Evolutionary conservation across 345 rosid genomes (phyloP).

Genomic region (Lepidium africanum): DNA sequence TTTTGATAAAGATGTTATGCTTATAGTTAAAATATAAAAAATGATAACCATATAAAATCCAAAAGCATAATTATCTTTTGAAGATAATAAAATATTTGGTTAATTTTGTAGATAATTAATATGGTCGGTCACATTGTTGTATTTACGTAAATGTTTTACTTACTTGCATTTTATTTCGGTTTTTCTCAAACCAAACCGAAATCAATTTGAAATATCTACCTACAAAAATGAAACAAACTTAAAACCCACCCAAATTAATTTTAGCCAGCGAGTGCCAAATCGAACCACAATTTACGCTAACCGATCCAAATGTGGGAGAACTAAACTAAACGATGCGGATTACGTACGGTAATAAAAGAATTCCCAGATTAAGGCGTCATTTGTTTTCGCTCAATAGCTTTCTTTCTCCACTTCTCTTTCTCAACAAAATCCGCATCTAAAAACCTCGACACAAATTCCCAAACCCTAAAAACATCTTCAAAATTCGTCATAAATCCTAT

Average conservation of each 20-base stretch:
- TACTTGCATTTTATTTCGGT: background rate
- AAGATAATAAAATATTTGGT: background rate
- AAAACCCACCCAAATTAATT: background rate
- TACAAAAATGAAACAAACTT: background rate
- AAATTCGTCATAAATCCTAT: slow-evolving; percentile 70
- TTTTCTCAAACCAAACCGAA: background rate
- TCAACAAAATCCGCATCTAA: slow-evolving; percentile 90
- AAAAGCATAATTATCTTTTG: too few relatives aligned
- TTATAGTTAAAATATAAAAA: too few relatives aligned
- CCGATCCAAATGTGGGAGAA: background rate
- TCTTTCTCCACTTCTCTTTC: slow-evolving; percentile 86
- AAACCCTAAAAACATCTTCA: slow-evolving; percentile 64
- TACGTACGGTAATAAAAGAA: background rate
- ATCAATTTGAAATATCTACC: background rate
- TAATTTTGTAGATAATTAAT: background rate
- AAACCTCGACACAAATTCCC: slow-evolving; percentile 73
- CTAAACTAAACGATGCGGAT: background rate
- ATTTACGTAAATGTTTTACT: background rate
- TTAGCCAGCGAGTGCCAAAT: background rate
- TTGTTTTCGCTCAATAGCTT: slow-evolving; percentile 40
- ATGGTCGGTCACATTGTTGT: background rate
- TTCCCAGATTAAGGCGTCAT: background rate
- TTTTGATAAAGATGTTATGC: too few relatives aligned
- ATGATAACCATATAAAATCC: too few relatives aligned
- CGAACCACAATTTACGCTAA: background rate